Evolutionary conservation across 768 basidiomycete genomes (phyloP), one percentile per base, ranked within the genome.

Genomic region (Lepiota brunneoincarnata): DNA sequence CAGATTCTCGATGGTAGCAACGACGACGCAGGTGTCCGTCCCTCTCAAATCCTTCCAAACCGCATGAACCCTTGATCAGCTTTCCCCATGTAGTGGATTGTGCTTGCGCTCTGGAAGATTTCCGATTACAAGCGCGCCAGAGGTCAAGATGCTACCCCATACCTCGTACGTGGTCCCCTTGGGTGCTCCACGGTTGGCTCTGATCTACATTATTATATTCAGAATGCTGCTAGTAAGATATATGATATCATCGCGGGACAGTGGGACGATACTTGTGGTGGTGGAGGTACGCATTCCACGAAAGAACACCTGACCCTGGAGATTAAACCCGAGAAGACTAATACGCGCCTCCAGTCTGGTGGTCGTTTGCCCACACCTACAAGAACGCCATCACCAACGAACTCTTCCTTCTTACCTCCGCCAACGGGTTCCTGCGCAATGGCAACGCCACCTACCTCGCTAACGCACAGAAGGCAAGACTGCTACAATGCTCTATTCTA

Each of bases 311-410:
- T 34, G 6, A 3, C 38, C 28, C 20, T 21, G 31, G 23, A 28
- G 26, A 28, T 28, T 28, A 28, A 28, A 28, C 26, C n/a, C 4
- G 26, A 28, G 26, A 28, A 28, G 26, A 28, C 26, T 28, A 28
- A 28, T 7, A 28, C 17, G 6, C 42, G 1, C 23, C 44, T 23
- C 12, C 44, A 81, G 81, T 82, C 4, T 81, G 80, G 79, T 83
- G 81, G 82, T 78, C 78, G 7, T 72, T 71, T 14, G 79, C 69
- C 17, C 76, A 78, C 58, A 75, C 71, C 0, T 83, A 83, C 69
- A 83, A 83, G 67, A 82, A 83, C 49, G 79, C 81, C 9, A 75
- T 84, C 54, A 83, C 81, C n/a, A 83, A 83, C 58, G 71, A 82
- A 51, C 70, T 83, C 9, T 83, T 81, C 67, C 67, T 83, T 14